Base-by-base conservation (phyloP, 768 basidiomycete species). In the Serendipita sp. region DNA sequence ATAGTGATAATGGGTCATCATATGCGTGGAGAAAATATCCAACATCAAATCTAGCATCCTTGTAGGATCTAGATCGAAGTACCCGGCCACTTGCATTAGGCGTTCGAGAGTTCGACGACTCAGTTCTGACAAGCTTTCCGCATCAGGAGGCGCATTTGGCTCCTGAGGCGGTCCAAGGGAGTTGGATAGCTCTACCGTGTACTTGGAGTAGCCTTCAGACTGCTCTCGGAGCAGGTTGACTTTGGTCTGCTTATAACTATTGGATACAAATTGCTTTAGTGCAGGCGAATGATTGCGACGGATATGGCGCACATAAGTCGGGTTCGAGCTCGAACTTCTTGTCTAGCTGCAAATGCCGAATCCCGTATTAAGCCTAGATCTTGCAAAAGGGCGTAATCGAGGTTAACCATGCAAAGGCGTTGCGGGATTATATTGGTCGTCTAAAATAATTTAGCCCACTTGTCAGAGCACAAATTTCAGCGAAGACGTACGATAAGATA, bases 171-270 rank as follows among this genome's bases (percentile, higher is more conserved):
- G 84, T 1, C 89, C 90, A 60, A 93, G 75, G 70, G 81, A 82
- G 68, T 85, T 85, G 10, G 85, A 84, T 44, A 99, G 77, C 70
- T 98, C 91, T 8, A 87, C 83, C 32, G 86, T 83, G 36, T 98
- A 83, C 74, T 94, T 93, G 73, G 91, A 91, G 76, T 92, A 99
- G 5, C 96, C 96, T 76, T 98, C 95, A 0, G 93, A 93, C 70
- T 96, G 91, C 76, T 99, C 96, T 44, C 96, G 87, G 15, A 97
- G 82, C 44, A 99, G 82, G 72, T 98, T 99, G 79, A 94, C 95
- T 75, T 98, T 99, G 76, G 92, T 92, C 74, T 99, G 95, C 74
- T 92, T 93, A 78, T 93, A 95, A 73, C 91, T 94, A 71, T 4
- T 52, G 48, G 18, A 35, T 3, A 28, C 36, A 36, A 60, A 60